A percentile compares a stretch with the other conserved stretches of the same genome.
These are phyloP conservation scores for Amaranthus palmeri DNA, from an alignment of 148 eudicot species.

Conservation along the genomic window DNA sequence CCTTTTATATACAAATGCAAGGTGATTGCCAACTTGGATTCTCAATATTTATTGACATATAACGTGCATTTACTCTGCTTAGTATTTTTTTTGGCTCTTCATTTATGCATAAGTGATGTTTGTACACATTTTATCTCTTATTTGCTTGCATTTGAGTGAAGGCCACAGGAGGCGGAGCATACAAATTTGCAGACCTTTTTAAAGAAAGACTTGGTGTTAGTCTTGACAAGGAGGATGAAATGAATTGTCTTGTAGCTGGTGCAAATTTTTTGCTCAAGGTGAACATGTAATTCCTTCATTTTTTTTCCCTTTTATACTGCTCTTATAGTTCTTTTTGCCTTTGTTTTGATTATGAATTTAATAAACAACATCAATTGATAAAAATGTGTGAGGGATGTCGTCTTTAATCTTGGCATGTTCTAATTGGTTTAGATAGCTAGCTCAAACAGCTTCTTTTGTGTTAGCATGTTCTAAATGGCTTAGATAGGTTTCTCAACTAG, in stretches of 20 bases:
- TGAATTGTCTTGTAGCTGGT: constrained; percentile 90
- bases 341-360: not conserved
- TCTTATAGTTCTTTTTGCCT: not conserved
- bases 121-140: not conserved
- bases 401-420: not conserved
- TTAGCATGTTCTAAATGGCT: too few relatives aligned
- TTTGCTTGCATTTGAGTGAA: constrained; percentile 40
- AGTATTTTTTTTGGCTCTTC: not conserved
- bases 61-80: not conserved
- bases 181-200: constrained; percentile 83
- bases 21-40: not conserved
- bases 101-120: not conserved
- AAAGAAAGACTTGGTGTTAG: constrained; percentile 95
- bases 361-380: not conserved
- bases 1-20: not conserved
- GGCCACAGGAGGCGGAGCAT: constrained; percentile 99
- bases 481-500: too few relatives aligned
- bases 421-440: not conserved
- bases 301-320: not conserved
- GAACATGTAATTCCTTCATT: constrained; percentile 11
- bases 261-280: constrained; percentile 96
- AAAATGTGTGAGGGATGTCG: not conserved
- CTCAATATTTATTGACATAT: not conserved
- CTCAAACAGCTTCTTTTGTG: not conserved
- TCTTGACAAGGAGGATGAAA: constrained; percentile 96